These are phyloP conservation scores for Pseudopithomyces maydicus DNA, from an alignment of 2,329 filamentous ascomycete species.

Conservation along the genomic window DNA sequence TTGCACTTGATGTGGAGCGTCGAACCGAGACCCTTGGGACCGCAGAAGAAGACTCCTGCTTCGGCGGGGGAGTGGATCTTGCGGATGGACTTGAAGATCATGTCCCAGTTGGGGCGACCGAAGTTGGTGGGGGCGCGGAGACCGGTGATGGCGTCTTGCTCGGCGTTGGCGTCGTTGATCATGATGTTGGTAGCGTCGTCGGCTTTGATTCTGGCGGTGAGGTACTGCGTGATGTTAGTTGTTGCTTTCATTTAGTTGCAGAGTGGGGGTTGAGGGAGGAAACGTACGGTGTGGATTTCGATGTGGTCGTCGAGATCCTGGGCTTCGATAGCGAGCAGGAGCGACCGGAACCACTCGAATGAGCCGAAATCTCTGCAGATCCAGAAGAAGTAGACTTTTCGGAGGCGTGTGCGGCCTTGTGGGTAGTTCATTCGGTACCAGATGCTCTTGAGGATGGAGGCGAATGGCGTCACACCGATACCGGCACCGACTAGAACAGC, in stretches of 20 bases:
- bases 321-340: conserved; percentile 82
- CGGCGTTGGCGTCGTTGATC: conserved; percentile 86
- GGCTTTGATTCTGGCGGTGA: conserved; percentile 84
- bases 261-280: not conserved
- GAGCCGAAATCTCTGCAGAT: conserved; percentile 86
- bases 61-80: conserved; percentile 63
- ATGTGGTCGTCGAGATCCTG: conserved; percentile 84
- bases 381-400: conserved; percentile 94
- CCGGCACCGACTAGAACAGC: conserved; percentile 57
- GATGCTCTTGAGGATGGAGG: conserved; percentile 73
- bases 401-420: conserved; percentile 75
- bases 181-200: conserved; percentile 90
- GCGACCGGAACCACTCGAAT: conserved; percentile 87
- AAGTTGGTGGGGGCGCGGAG: conserved; percentile 83
- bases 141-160: conserved; percentile 84
- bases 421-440: conserved; percentile 94
- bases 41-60: conserved; percentile 71
- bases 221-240: conserved; percentile 58
- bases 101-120: conserved; percentile 86
- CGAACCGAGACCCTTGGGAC: conserved; percentile 78
- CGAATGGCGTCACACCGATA: conserved; percentile 59
- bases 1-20: conserved; percentile 83
- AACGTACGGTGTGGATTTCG: conserved; percentile 75
- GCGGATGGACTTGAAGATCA: conserved; percentile 82
- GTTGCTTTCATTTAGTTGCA: not conserved